Percentiles rank a stretch among this genome's conserved stretches.
Conservation (phyloP, 2,329 filamentous ascomycete genomes). For the Aspergillus alliaceus region DNA sequence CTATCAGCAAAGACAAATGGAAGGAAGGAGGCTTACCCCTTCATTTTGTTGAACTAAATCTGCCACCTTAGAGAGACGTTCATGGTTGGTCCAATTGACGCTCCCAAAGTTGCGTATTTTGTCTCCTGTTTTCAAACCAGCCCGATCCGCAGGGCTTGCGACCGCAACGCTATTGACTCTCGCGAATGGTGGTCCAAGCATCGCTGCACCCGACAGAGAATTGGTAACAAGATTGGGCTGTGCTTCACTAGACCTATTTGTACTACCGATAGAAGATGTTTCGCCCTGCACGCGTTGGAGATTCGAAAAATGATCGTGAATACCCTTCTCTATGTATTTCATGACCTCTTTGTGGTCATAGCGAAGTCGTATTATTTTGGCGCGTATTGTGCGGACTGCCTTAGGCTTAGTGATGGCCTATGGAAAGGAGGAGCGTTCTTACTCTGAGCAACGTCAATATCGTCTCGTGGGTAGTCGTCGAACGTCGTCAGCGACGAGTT, state of each 20-base stretch:
- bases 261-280: constrained; percentile 26
- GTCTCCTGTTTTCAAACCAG: constrained; percentile 79
- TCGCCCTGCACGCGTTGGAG: constrained; percentile 55
- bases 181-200: constrained; percentile 70
- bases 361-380: constrained; percentile 81
- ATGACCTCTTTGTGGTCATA: constrained; percentile 95
- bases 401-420: constrained; percentile 13
- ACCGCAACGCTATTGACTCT: constrained; percentile 81
- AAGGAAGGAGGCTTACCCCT: constrained; percentile 61
- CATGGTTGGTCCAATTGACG: constrained; percentile 81
- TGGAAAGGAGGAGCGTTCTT: constrained; percentile 31
- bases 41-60: constrained; percentile 88
- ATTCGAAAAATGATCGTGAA: constrained; percentile 89
- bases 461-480: constrained; percentile 88
- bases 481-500: constrained; percentile 79
- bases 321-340: constrained; percentile 74
- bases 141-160: constrained; percentile 76
- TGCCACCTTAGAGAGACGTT: constrained; percentile 80
- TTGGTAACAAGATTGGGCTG: constrained; percentile 21
- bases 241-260: constrained; percentile 23
- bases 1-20: not conserved
- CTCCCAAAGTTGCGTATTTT: constrained; percentile 81
- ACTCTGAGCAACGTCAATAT: constrained; percentile 95
- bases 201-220: constrained; percentile 24
- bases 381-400: constrained; percentile 84